A percentile compares a stretch with the other conserved stretches of the same genome.
phyloP scores from a whole-genome alignment of 192 early-diverging fungal species.

The Coemansia sp. region DNA sequence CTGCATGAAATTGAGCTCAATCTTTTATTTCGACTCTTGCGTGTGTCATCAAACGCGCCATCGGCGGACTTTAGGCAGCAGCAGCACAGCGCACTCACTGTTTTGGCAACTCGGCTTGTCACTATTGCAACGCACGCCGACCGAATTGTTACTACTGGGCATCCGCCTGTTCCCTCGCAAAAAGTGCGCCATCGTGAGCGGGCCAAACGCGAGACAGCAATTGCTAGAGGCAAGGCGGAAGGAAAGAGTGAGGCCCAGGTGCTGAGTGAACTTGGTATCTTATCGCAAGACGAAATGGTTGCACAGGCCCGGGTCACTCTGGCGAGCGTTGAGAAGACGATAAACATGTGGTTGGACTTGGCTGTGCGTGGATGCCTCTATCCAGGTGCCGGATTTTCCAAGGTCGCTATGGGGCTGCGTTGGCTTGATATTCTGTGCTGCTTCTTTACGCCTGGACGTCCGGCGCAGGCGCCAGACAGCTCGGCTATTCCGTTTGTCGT shows the following conservation, averaged over 20 bases:
- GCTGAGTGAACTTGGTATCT: constrained; percentile 37
- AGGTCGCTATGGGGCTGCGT: constrained; percentile 47
- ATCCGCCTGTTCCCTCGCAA: constrained; percentile 47
- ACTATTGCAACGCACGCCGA: constrained; percentile 37
- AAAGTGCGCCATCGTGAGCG: constrained; percentile 43
- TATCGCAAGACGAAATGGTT: constrained; percentile 40
- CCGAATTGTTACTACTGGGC: constrained; percentile 34
- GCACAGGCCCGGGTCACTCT: constrained; percentile 20
- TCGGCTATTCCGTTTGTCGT: constrained; percentile 28
- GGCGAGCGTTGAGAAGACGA: constrained; percentile 15
- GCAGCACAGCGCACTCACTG: constrained; percentile 61
- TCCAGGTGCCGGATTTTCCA: constrained; percentile 52
- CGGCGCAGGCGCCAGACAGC: constrained; percentile 26
- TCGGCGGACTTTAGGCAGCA: constrained; percentile 84
- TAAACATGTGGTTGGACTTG: constrained; percentile 42
- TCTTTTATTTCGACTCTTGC: constrained; percentile 66
- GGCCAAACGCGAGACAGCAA: constrained; percentile 25
- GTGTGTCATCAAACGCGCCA: constrained; percentile 68
- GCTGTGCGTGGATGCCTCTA: constrained; percentile 51
- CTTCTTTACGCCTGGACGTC: constrained; percentile 32
- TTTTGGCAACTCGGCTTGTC: constrained; percentile 64
- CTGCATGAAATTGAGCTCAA: constrained; percentile 64
- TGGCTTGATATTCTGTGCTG: constrained; percentile 44
- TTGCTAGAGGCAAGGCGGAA: constrained; percentile 19
- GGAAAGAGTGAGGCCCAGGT: constrained; percentile 39